phyloP scores from a whole-genome alignment of 1,139 yeast species.

The Suhomyces atakaporum region DNA sequence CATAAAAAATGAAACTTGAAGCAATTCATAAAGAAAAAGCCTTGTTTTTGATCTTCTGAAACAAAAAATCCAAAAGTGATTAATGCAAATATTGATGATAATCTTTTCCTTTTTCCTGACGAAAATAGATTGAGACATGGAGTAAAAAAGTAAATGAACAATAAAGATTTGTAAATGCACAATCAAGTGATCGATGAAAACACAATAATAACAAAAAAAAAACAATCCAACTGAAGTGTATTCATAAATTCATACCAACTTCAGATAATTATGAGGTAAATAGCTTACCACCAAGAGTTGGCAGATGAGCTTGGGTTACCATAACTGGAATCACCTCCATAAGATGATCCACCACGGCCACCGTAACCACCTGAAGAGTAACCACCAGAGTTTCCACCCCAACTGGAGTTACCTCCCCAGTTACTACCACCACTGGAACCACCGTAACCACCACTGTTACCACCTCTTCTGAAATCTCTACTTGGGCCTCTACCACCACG shows the following conservation, averaged over 20 bases:
- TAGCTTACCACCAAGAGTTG: slow-evolving; percentile 45
- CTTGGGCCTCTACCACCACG: slow-evolving; percentile 35
- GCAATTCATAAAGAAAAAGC: slow-evolving; percentile 15
- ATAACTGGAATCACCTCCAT: slow-evolving; percentile 27
- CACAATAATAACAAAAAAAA: slow-evolving; percentile 12
- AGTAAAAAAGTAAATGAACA: slow-evolving; percentile 14
- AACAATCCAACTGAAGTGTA: slow-evolving; percentile 6
- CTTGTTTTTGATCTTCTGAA: slow-evolving; percentile 13
- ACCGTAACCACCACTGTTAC: slow-evolving; percentile 28
- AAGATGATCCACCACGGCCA: slow-evolving; percentile 20
- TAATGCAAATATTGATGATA: slow-evolving; percentile 25
- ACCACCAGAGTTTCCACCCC: slow-evolving; percentile 24
- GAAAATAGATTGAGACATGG: slow-evolving; percentile 35
- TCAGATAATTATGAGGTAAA: slow-evolving; percentile 8
- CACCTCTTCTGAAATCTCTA: slow-evolving; percentile 62
- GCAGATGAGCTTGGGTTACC: slow-evolving; percentile 35
- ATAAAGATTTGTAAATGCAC: slow-evolving; percentile 17
- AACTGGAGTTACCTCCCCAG: slow-evolving; percentile 16
- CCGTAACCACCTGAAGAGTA: slow-evolving; percentile 21
- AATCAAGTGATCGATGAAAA: slow-evolving; percentile 15
- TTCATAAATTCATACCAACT: slow-evolving; percentile 12
- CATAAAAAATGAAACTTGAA: slow-evolving; percentile 13
- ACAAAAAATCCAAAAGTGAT: slow-evolving; percentile 22
- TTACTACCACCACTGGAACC: slow-evolving; percentile 25
- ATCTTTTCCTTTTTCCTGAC: slow-evolving; percentile 24